Percentiles rank a stretch among this genome's conserved stretches.
phyloP scores from a whole-genome alignment of 2,329 filamentous ascomycete species.

The Paraphoma sp. region DNA sequence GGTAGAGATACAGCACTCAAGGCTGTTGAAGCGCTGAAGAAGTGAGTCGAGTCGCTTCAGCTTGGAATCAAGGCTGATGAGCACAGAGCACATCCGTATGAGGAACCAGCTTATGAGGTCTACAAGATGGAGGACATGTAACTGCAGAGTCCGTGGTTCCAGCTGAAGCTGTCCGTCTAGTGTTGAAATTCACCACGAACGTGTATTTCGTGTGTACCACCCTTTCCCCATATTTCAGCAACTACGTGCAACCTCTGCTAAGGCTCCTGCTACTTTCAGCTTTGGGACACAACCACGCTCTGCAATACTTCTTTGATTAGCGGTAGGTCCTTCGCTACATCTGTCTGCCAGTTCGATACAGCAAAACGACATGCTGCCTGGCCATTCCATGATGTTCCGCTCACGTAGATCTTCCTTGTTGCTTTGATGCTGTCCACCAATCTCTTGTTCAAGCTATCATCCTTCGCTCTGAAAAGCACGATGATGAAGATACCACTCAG shows the following conservation, averaged over 20 bases:
- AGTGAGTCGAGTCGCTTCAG: constrained; percentile 56
- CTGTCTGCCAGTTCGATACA: constrained; percentile 82
- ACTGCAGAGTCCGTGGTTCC: background rate
- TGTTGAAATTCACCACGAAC: background rate
- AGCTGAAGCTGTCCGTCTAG: background rate
- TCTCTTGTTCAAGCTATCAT: constrained; percentile 67
- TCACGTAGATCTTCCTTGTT: constrained; percentile 79
- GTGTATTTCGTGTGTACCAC: background rate
- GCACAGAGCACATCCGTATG: constrained; percentile 53
- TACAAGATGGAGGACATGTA: constrained; percentile 55
- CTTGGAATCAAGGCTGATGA: constrained; percentile 1
- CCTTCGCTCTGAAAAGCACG: constrained; percentile 78
- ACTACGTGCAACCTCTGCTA: background rate
- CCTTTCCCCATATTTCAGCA: background rate
- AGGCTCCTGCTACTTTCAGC: background rate
- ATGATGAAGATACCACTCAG: constrained; percentile 69
- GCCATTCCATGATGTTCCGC: constrained; percentile 79
- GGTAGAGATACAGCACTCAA: constrained; percentile 63
- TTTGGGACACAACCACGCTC: constrained; percentile 24
- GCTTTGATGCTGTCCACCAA: constrained; percentile 78
- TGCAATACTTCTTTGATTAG: constrained; percentile 70
- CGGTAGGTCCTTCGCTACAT: constrained; percentile 69
- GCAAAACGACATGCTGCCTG: constrained; percentile 80
- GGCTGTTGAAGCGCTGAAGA: constrained; percentile 70
- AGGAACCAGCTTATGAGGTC: constrained; percentile 55